These are phyloP conservation scores for Solanum commersonii DNA, from an alignment of 257 asterid species.

Conservation along the genomic window DNA sequence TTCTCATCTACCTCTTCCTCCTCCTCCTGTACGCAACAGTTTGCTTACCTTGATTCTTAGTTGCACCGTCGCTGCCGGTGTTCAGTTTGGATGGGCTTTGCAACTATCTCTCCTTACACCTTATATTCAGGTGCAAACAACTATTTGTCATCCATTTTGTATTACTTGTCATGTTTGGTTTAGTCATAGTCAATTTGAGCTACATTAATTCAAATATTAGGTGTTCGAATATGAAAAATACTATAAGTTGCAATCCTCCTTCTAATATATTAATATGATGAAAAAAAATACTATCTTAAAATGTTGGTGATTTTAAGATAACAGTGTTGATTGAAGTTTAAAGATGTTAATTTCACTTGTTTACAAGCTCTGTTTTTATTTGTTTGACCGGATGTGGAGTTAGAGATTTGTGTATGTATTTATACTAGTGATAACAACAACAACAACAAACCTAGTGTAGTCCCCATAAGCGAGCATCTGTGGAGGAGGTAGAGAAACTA, in stretches of 20 bases:
- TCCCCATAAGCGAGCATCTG: neutral
- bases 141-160: neutral
- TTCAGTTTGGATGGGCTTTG: slow-evolving; percentile 98
- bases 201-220: too few species aligned
- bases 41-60: slow-evolving; percentile 61
- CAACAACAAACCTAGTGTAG: neutral
- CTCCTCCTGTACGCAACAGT: slow-evolving; percentile 36
- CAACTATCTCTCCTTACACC: slow-evolving; percentile 98
- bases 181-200: too few species aligned
- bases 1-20: slow-evolving; percentile 8
- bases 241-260: neutral
- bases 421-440: neutral
- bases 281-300: neutral
- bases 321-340: neutral
- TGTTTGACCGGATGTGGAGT: neutral
- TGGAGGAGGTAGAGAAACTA: neutral
- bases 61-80: slow-evolving; percentile 98
- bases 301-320: neutral
- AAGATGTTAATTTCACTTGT: neutral
- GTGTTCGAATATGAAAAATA: too few species aligned
- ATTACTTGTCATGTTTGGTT: too few species aligned
- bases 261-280: neutral
- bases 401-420: neutral
- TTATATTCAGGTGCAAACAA: slow-evolving; percentile 65
- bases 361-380: neutral